phyloP scores from a whole-genome alignment of 2,329 filamentous ascomycete genomes.

The Geosmithia morbida region DNA sequence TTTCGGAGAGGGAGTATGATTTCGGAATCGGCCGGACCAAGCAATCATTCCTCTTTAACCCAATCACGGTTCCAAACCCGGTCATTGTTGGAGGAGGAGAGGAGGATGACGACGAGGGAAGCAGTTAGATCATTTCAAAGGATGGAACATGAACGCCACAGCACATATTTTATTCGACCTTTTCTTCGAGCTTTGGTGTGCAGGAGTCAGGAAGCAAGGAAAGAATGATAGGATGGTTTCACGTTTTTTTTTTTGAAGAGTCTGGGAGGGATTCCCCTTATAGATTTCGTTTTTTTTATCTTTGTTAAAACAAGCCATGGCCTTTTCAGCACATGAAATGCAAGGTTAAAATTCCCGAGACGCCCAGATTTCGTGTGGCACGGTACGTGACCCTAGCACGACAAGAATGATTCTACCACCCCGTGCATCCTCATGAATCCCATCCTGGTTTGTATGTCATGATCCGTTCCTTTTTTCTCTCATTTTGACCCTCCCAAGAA shows the following conservation, averaged over 20 bases:
- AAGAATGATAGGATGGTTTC: no score
- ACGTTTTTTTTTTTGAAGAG: background rate
- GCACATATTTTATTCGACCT: no score
- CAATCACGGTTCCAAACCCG: background rate
- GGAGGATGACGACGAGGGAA: no score
- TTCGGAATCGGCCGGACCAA: background rate
- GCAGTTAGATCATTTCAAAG: no score
- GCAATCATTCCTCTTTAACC: background rate
- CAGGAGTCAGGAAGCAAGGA: no score
- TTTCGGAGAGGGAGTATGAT: conserved; percentile 6
- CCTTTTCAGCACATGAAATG: conserved; percentile 19
- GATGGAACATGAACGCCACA: no score
- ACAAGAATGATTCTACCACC: conserved; percentile 4
- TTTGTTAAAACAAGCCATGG: conserved; percentile 3
- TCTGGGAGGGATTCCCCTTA: no score
- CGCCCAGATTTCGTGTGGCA: conserved; percentile 28
- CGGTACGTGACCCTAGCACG: conserved; percentile 17
- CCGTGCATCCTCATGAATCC: conserved; percentile 1
- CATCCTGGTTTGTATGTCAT: background rate
- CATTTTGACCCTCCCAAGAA: conserved; percentile 6
- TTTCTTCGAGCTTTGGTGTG: no score
- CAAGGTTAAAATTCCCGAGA: conserved; percentile 35
- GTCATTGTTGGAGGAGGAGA: background rate
- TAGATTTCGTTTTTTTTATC: conserved; percentile 9
- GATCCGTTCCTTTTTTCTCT: conserved; percentile 7